Base-by-base conservation (phyloP, 148 eudicot genomes). In the Chenopodium album region DNA sequence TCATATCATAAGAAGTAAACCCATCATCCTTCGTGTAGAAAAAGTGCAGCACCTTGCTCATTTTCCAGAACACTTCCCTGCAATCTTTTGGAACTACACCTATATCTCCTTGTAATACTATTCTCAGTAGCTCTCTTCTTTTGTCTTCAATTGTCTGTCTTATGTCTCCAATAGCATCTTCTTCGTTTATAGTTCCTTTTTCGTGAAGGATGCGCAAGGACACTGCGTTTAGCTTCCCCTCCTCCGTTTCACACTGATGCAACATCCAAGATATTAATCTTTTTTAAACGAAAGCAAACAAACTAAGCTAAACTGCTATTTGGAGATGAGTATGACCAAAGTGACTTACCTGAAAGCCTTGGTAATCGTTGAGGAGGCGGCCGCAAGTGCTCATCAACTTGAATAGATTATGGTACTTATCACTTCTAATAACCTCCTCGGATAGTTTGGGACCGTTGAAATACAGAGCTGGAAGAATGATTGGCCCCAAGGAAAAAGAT, bases 401-500 rank as follows among this genome's bases (percentile, higher is more conserved):
- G 78, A 81, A 94, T 11, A 96, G 88, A 31, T 78, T 80, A 48
- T 83, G 88, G 77, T 80, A 85, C 75, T 94, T 97, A 9, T 81
- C 29, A 76, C 90, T 83, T 37, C 76, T 83, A 79, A 89, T 88
- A 63, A 81, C 87, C 71, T 90, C 87, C 77, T 91, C 88, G 9
- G 95, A 84, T 28, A 92, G 88, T 81, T 85, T 83, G 8, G 97
- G 98, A 44, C 92, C 98, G 22, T 94, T 46, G 0, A 94, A 82
- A 83, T 95, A 95, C 26, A 95, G 88, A 72, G 94, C 84, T 52
- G 98, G 98, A 74, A 95, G 94, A 71, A 94, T 89, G 81, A 94
- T 91, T 28, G 98, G 99, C 62, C 97, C 97, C 69, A 95, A 85
- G 60, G 98, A 98, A 79, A 95, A 95, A 26, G 98, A 95, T 72